Percentiles rank a stretch among this genome's conserved stretches.
These are phyloP conservation scores for Panaeolus cyanescens DNA, from an alignment of 768 basidiomycete species.

Conservation along the genomic window DNA sequence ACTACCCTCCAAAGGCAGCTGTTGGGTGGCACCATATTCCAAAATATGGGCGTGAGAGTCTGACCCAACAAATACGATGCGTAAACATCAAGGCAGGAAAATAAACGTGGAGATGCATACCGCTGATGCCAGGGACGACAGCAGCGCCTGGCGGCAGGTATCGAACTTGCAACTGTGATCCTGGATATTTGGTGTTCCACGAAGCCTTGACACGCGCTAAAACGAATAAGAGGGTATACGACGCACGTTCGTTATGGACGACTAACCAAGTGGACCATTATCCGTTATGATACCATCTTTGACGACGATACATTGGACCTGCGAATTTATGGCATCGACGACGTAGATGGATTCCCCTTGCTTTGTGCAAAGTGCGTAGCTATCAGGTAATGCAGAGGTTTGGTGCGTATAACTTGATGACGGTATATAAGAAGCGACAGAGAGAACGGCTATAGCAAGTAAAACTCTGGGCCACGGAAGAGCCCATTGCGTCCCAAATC, in stretches of 20 bases:
- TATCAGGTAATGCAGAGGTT: neutral
- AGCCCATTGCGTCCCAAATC: neutral
- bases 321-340: slow-evolving; percentile 55
- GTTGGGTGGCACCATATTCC: slow-evolving; percentile 70
- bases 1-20: slow-evolving; percentile 66
- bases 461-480: neutral
- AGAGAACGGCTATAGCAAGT: neutral
- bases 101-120: slow-evolving; percentile 37
- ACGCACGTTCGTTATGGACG: neutral
- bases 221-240: neutral
- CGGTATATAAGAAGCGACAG: neutral
- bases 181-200: slow-evolving; percentile 3
- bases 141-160: slow-evolving; percentile 59
- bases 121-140: slow-evolving; percentile 72
- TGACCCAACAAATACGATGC: slow-evolving; percentile 25
- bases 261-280: slow-evolving; percentile 58
- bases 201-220: neutral
- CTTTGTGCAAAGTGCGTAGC: slow-evolving; percentile 67
- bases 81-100: neutral
- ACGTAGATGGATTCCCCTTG: slow-evolving; percentile 59
- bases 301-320: slow-evolving; percentile 67
- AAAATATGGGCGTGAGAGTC: slow-evolving; percentile 82
- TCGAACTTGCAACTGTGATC: slow-evolving; percentile 30
- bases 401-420: neutral
- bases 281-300: slow-evolving; percentile 50